Evolutionary conservation across 2,329 filamentous ascomycete species (phyloP).

Genomic region (Mariannaea sp.): DNA sequence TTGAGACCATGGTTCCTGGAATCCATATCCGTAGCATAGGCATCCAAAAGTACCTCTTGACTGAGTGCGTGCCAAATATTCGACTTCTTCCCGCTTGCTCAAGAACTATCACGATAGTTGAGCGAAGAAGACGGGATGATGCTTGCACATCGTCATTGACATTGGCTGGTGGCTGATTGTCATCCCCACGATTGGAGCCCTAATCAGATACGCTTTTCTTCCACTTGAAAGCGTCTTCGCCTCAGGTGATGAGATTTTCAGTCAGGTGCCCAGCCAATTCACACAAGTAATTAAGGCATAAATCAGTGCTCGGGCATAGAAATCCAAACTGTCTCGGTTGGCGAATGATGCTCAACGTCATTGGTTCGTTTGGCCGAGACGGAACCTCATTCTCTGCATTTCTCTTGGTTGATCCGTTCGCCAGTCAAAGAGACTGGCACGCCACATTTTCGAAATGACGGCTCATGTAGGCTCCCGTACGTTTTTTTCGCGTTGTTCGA

Average conservation of each 20-base stretch:
- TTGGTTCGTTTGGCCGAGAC: neutral
- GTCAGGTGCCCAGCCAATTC: slow-evolving; percentile 7
- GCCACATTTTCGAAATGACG: too few species aligned
- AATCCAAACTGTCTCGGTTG: neutral
- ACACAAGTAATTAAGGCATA: neutral
- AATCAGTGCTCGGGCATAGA: neutral
- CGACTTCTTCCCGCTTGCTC: neutral
- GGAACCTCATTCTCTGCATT: neutral
- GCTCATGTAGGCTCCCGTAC: neutral
- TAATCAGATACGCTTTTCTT: neutral
- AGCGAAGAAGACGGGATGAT: neutral
- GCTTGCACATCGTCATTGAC: neutral
- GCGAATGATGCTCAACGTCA: neutral
- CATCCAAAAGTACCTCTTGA: too few species aligned
- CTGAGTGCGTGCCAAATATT: neutral
- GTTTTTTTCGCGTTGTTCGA: neutral
- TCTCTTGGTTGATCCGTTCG: neutral
- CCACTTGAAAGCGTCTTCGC: neutral
- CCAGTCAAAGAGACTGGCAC: too few species aligned
- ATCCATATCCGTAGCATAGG: too few species aligned
- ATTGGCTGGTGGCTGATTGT: neutral
- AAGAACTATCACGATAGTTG: neutral
- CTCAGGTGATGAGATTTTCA: slow-evolving; percentile 14
- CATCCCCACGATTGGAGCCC: neutral
- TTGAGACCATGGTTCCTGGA: too few species aligned